These are phyloP conservation scores for Botryotinia convoluta DNA, from an alignment of 2,329 filamentous ascomycete species.

Conservation along the genomic window DNA sequence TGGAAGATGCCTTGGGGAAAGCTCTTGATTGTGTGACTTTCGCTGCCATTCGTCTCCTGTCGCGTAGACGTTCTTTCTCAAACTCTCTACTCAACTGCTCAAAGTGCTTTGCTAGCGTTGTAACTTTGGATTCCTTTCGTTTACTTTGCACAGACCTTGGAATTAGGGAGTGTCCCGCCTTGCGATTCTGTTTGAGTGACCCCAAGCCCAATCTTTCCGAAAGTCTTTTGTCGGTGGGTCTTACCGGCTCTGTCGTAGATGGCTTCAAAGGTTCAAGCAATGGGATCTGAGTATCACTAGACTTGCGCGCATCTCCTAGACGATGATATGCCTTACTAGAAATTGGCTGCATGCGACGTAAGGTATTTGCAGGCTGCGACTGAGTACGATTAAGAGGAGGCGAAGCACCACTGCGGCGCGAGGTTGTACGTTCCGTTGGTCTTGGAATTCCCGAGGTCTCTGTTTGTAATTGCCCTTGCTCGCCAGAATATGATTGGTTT, in stretches of 20 bases:
- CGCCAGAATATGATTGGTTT: conserved; percentile 24
- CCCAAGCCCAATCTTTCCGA: conserved; percentile 68
- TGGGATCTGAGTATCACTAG: conserved; percentile 23
- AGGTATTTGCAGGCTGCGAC: conserved; percentile 38
- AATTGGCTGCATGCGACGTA: conserved; percentile 32
- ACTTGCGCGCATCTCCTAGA: conserved; percentile 27
- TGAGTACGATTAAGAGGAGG: conserved; percentile 38
- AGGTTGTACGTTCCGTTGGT: conserved; percentile 33
- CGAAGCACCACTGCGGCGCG: conserved; percentile 33
- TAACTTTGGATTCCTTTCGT: conserved; percentile 74
- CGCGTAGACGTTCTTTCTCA: conserved; percentile 77
- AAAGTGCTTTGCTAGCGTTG: conserved; percentile 90
- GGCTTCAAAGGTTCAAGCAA: conserved; percentile 31
- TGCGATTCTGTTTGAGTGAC: conserved; percentile 59
- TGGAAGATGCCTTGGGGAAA: conserved; percentile 88
- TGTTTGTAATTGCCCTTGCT: conserved; percentile 18
- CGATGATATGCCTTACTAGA: conserved; percentile 28
- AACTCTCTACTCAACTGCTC: conserved; percentile 96
- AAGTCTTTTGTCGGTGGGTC: conserved; percentile 63
- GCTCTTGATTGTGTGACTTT: conserved; percentile 73
- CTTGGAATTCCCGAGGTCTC: conserved; percentile 38
- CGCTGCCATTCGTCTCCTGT: conserved; percentile 76
- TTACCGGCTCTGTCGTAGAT: conserved; percentile 33
- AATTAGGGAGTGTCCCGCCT: conserved; percentile 70
- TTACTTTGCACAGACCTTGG: conserved; percentile 76